Percentiles rank a stretch among this genome's conserved stretches.
These are phyloP conservation scores for Liquidambar formosana DNA, from an alignment of 164 flowering plant genomes.

Conservation along the genomic window DNA sequence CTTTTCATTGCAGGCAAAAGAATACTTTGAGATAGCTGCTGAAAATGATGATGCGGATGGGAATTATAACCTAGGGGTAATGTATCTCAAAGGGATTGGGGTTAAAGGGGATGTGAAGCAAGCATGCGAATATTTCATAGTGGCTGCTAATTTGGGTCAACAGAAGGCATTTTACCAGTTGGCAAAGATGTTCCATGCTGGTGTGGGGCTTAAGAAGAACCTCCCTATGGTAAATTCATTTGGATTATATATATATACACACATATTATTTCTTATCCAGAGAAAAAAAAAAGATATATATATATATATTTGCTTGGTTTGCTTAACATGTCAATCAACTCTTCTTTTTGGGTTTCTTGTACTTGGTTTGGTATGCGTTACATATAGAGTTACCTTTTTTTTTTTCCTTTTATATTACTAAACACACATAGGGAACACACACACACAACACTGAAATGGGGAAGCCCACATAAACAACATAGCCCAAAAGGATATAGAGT, in stretches of 20 bases:
- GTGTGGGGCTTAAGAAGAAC: conserved; percentile 85
- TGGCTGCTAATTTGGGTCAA: conserved; percentile 87
- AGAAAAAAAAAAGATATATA: too few species aligned
- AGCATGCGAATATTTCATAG: conserved; percentile 62
- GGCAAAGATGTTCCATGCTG: conserved; percentile 96
- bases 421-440: too few species aligned
- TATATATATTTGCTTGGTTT: not conserved
- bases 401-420: too few species aligned
- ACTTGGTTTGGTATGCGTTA: not conserved
- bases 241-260: not conserved
- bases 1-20: conserved; percentile 70
- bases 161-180: conserved; percentile 97
- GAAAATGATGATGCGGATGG: conserved; percentile 87
- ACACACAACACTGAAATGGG: too few species aligned
- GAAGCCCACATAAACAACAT: too few species aligned
- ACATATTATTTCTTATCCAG: too few species aligned
- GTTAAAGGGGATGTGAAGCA: conserved; percentile 69
- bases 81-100: conserved; percentile 93
- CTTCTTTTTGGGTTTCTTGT: not conserved
- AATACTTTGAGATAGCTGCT: conserved; percentile 92
- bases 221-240: conserved; percentile 60
- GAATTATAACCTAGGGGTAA: conserved; percentile 90
- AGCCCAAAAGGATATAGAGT: not conserved
- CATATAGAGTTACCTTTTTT: too few species aligned
- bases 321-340: not conserved